phyloP scores from a whole-genome alignment of 2,329 filamentous ascomycete species.

The Pestalotiopsis sp. region DNA sequence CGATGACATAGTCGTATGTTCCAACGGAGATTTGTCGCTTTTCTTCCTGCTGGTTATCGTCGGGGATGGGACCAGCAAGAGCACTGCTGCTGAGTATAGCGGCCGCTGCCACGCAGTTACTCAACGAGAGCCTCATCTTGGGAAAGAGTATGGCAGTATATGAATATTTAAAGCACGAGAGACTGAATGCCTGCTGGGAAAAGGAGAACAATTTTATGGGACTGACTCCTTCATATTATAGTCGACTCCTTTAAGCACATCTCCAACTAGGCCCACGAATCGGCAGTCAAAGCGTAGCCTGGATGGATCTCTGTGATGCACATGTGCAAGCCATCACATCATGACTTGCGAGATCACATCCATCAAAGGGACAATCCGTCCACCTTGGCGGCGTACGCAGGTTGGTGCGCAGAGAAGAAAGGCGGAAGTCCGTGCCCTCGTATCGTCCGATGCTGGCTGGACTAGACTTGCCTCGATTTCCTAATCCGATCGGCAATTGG shows the following conservation, averaged over 20 bases:
- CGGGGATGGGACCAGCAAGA: background rate
- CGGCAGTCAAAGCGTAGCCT: background rate
- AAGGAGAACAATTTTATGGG: background rate
- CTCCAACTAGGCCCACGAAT: background rate
- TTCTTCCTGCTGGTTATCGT: background rate
- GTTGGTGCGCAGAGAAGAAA: background rate
- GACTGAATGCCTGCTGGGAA: background rate
- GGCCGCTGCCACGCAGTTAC: background rate
- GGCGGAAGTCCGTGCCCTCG: background rate
- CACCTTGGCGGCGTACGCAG: background rate
- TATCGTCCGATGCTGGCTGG: background rate
- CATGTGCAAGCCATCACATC: background rate
- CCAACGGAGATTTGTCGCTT: background rate
- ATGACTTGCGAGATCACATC: background rate
- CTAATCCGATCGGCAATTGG: background rate
- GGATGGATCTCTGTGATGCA: background rate
- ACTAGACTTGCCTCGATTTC: background rate
- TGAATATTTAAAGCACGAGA: background rate
- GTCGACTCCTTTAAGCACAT: background rate
- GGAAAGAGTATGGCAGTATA: background rate
- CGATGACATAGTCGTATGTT: constrained; percentile 15
- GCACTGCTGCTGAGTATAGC: background rate
- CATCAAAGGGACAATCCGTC: background rate
- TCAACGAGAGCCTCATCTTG: background rate
- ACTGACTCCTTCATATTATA: background rate